phyloP scores from a whole-genome alignment of 2,329 filamentous ascomycete species.

The Pseudogymnoascus sp. region DNA sequence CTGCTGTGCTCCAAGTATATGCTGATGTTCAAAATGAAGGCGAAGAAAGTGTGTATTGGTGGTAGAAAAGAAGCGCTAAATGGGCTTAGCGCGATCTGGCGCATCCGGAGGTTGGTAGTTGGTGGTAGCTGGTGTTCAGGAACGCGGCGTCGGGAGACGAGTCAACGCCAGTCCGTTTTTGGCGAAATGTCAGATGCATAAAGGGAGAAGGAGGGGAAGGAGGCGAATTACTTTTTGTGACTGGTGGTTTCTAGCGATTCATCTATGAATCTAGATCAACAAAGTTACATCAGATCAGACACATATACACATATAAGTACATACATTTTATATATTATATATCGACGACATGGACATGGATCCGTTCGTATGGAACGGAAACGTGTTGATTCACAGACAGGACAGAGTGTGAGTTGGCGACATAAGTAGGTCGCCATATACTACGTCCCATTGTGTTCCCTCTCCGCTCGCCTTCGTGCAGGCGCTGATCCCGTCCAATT shows the following conservation, averaged over 20 bases:
- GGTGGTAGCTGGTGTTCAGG: not conserved
- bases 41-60: conserved; percentile 10
- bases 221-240: not conserved
- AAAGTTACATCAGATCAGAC: not conserved
- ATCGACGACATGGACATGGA: not conserved
- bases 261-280: not conserved
- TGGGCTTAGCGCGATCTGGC: conserved; percentile 8
- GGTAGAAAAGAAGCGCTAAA: conserved; percentile 8
- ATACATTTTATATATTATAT: not conserved
- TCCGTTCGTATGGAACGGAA: not conserved
- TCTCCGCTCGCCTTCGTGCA: not conserved
- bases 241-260: not conserved
- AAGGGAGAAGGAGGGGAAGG: not conserved
- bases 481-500: conserved; percentile 3
- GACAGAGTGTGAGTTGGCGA: not conserved
- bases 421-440: not conserved
- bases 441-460: not conserved
- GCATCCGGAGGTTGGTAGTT: not conserved
- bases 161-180: conserved; percentile 4
- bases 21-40: conserved; percentile 9
- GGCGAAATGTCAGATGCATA: conserved; percentile 9
- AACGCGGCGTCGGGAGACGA: conserved; percentile 9
- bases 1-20: conserved; percentile 8
- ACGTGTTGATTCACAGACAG: not conserved
- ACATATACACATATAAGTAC: not conserved